Conservation (phyloP, 2,329 filamentous ascomycete species). For the Monosporascus sp. region DNA sequence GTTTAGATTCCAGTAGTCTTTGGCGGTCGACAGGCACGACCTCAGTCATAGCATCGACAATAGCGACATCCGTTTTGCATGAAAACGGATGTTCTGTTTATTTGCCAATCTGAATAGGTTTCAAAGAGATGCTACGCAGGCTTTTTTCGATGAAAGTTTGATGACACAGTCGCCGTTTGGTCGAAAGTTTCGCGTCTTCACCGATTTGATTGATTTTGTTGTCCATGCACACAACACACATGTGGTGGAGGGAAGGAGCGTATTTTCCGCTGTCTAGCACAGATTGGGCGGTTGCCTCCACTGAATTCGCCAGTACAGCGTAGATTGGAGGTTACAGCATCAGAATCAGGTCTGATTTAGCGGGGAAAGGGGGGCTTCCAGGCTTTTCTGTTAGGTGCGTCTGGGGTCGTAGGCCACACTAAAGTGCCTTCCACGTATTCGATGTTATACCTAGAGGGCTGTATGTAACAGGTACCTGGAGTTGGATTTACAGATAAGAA, state of each 20-base stretch:
- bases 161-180: conserved; percentile 22
- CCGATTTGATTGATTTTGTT: conserved; percentile 14
- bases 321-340: not conserved
- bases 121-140: conserved; percentile 24
- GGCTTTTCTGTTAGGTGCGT: not conserved
- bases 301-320: not conserved
- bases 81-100: conserved; percentile 47
- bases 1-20: conserved; percentile 61
- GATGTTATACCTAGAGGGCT: no score
- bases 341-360: not conserved
- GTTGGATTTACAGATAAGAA: no score
- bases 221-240: conserved; percentile 3
- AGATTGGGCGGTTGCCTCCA: not conserved
- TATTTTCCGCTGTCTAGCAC: not conserved
- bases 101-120: conserved; percentile 29
- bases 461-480: no score
- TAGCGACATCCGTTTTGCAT: conserved; percentile 64
- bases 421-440: not conserved
- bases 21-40: conserved; percentile 60
- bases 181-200: not conserved
- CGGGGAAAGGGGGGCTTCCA: not conserved
- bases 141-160: conserved; percentile 30
- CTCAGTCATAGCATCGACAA: conserved; percentile 66
- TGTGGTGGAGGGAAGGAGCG: conserved; percentile 1
- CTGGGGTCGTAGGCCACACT: not conserved